Percentiles rank a stretch among this genome's conserved stretches.
Conservation (phyloP, 176 grass and related monocot species). For the Aegilops tauschii region DNA sequence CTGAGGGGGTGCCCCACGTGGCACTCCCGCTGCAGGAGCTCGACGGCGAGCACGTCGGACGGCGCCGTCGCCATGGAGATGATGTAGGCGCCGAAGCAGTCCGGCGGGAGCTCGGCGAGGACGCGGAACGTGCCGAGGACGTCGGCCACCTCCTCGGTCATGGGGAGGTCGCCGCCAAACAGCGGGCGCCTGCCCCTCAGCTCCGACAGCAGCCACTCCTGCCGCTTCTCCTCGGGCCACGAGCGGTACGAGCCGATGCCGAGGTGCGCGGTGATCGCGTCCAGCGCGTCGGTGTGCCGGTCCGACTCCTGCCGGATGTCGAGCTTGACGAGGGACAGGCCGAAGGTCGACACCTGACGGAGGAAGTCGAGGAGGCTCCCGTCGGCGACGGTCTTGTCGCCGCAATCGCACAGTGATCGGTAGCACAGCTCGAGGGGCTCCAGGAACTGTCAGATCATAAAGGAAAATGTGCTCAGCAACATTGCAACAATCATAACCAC, state of each 20-base stretch:
- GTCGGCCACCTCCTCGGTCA: slow-evolving; percentile 70
- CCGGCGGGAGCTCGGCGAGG: slow-evolving; percentile 63
- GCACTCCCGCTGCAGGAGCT: slow-evolving; percentile 79
- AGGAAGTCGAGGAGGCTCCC: slow-evolving; percentile 84
- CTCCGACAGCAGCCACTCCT: slow-evolving; percentile 75
- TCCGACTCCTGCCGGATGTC: slow-evolving; percentile 96
- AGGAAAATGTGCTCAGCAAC: background rate
- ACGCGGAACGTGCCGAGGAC: slow-evolving; percentile 69
- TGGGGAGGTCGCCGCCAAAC: slow-evolving; percentile 51
- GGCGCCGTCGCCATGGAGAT: slow-evolving; percentile 85
- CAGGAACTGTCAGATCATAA: slow-evolving; percentile 46
- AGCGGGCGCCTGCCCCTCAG: slow-evolving; percentile 67
- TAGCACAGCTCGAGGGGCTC: slow-evolving; percentile 91
- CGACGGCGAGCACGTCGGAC: slow-evolving; percentile 84
- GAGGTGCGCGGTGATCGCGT: slow-evolving; percentile 72
- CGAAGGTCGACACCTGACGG: slow-evolving; percentile 77
- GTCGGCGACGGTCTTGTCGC: slow-evolving; percentile 72
- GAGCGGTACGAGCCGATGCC: slow-evolving; percentile 70
- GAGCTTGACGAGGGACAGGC: slow-evolving; percentile 69
- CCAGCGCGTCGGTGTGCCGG: slow-evolving; percentile 76
- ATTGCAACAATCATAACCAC: background rate
- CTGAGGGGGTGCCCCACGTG: slow-evolving; percentile 33
- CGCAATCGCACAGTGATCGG: slow-evolving; percentile 50
- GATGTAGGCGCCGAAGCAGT: slow-evolving; percentile 79
- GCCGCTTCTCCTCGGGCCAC: slow-evolving; percentile 73